Percentiles rank a stretch among this genome's conserved stretches.
phyloP scores from a whole-genome alignment of 2,329 filamentous ascomycete species.

The Botryotinia calthae region DNA sequence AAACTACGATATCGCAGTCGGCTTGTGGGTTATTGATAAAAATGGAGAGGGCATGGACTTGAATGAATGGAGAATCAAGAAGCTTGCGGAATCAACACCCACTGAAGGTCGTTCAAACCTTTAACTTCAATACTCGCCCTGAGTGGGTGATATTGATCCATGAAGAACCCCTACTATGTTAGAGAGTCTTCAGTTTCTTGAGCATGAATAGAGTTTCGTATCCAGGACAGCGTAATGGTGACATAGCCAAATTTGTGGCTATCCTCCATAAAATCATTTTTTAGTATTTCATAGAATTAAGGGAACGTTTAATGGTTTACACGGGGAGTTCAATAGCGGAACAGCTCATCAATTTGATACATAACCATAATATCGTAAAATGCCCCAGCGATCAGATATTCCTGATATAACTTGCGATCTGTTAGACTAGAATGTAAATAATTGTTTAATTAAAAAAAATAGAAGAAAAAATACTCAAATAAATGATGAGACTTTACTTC shows the following conservation, averaged over 20 bases:
- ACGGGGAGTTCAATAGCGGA: not conserved
- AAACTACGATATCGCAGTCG: not conserved
- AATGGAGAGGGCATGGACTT: fast-evolving
- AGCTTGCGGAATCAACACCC: fast-evolving
- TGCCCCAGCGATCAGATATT: not conserved
- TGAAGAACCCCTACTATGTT: too few species aligned
- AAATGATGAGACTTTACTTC: not conserved
- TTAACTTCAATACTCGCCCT: not conserved
- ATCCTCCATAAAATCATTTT: too few species aligned
- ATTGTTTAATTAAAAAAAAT: not conserved
- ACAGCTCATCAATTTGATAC: not conserved
- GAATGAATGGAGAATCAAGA: not conserved
- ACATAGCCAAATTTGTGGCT: not conserved
- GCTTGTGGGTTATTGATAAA: not conserved
- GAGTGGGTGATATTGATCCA: too few species aligned
- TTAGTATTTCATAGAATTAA: not conserved
- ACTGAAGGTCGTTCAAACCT: fast-evolving
- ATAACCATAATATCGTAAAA: not conserved
- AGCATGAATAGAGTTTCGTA: not conserved
- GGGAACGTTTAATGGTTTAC: not conserved
- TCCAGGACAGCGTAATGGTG: not conserved
- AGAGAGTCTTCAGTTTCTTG: not conserved
- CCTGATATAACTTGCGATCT: not conserved
- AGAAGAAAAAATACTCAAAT: not conserved
- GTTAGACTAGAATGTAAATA: not conserved